Conservation (phyloP, 805 yeast genomes). For the Spathaspora passalidarum region DNA sequence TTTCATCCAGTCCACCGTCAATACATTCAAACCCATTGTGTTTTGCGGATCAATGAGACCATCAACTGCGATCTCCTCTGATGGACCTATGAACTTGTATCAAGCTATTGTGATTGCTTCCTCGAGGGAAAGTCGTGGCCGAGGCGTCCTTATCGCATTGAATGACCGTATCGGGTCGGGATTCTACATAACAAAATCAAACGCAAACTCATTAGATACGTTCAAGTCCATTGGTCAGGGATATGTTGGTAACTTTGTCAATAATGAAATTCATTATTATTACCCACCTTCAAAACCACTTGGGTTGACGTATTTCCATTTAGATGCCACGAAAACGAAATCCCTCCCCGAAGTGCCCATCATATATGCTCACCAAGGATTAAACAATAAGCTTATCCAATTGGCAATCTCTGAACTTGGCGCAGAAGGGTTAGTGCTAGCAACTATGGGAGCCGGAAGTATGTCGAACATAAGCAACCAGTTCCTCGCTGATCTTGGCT, state of each 20-base stretch:
- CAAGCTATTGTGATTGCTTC: slow-evolving; percentile 68
- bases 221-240: slow-evolving; percentile 69
- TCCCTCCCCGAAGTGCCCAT: slow-evolving; percentile 49
- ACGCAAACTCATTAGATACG: slow-evolving; percentile 68
- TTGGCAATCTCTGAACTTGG: slow-evolving; percentile 43
- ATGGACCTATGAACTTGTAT: slow-evolving; percentile 70
- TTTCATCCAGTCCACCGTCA: slow-evolving; percentile 50
- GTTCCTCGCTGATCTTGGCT: slow-evolving; percentile 33
- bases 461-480: slow-evolving; percentile 49
- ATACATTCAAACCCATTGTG: slow-evolving; percentile 53
- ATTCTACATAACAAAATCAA: slow-evolving; percentile 65
- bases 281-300: slow-evolving; percentile 61
- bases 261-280: slow-evolving; percentile 61
- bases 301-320: slow-evolving; percentile 38
- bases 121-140: slow-evolving; percentile 43
- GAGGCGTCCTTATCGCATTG: slow-evolving; percentile 63
- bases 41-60: slow-evolving; percentile 77
- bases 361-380: slow-evolving; percentile 60
- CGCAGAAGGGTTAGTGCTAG: slow-evolving; percentile 57
- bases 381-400: slow-evolving; percentile 47
- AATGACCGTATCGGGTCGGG: slow-evolving; percentile 72
- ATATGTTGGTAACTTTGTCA: slow-evolving; percentile 66
- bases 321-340: slow-evolving; percentile 20
- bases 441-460: slow-evolving; percentile 73
- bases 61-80: slow-evolving; percentile 64